Evolutionary conservation across 805 yeast genomes (phyloP), one percentile per base, ranked within the genome.

Genomic region (Kazachstania psychrophila): DNA sequence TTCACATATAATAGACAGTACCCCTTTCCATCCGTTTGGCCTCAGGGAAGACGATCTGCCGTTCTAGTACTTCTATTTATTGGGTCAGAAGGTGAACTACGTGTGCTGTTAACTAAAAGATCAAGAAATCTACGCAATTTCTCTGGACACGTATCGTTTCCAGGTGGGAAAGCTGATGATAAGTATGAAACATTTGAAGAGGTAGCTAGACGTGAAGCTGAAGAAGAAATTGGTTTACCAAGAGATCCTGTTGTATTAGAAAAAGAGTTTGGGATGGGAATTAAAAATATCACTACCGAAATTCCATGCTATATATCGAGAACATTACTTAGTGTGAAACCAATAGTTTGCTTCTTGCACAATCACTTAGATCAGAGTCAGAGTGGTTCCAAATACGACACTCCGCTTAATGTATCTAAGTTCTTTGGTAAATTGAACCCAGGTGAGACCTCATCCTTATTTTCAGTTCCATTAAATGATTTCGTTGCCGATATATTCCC

Each of bases 151-250:
- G 82, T 83, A 5, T 85, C 96, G 2, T 65, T 88, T 7, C 97
- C 97, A 4, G 97, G 97, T 2, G 97, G 96, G 7, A 84, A 80
- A 52, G 87, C 94, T 4, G 96, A 88, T 56, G 52, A 47, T 28
- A 75, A 70, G 0, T 64, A 71, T 14, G 86, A 85, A 47, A 58
- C 70, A 11, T 84, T 82, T 39, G 78, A 80, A 69, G 70, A 72
- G 30, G 79, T 80, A 27, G 80, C 95, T 0, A 65, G 94, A 40
- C 65, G 97, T 23, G 97, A 88, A 57, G 76, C 87, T 43, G 72
- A 69, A 38, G 97, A 88, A 54, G 97, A 88, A 54, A 83, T 88
- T 34, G 96, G 96, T 0, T 55, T 85, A 16, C 69, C 71, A 9
- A 57, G 67, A 12, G 58, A 68, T 47, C 72, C 80, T 40, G 62